phyloP scores from a whole-genome alignment of 1,284 basidiomycete genomes.

The Anthracocystis walkeri region DNA sequence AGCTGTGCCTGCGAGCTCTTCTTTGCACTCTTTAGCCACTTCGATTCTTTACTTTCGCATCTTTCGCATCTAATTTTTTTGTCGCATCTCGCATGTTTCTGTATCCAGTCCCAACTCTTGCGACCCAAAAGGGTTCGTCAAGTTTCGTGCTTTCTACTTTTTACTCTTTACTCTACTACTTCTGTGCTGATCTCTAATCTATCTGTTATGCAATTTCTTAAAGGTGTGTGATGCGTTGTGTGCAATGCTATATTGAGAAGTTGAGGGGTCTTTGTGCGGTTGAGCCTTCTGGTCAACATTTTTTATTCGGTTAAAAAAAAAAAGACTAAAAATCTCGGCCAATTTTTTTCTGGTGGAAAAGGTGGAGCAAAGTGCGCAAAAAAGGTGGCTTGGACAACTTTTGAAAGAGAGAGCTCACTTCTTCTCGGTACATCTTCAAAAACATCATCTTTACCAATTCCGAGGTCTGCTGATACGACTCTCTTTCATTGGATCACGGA shows the following conservation, averaged over 20 bases:
- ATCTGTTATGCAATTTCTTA: background rate
- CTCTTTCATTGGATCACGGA: background rate
- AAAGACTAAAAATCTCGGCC: background rate
- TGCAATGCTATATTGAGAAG: no score
- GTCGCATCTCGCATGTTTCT: conserved; percentile 4
- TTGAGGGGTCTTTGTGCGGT: background rate
- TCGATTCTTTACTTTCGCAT: conserved; percentile 6
- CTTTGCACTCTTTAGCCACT: background rate
- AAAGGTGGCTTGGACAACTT: conserved; percentile 1
- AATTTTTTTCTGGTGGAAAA: background rate
- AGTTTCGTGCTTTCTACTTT: background rate
- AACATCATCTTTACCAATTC: background rate
- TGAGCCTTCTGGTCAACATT: background rate
- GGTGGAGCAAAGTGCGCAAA: conserved; percentile 10
- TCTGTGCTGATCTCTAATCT: conserved; percentile 16
- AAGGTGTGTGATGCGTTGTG: background rate
- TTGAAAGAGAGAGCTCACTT: background rate
- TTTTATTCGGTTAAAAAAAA: background rate
- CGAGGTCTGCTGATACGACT: background rate
- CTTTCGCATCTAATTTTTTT: conserved; percentile 1
- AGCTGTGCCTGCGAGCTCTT: background rate
- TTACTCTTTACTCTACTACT: conserved; percentile 9
- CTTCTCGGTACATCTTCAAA: background rate
- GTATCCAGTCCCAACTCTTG: background rate
- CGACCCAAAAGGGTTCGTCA: no score